Conservation (phyloP, 2,329 filamentous ascomycete genomes). For the Venturia pyrina region DNA sequence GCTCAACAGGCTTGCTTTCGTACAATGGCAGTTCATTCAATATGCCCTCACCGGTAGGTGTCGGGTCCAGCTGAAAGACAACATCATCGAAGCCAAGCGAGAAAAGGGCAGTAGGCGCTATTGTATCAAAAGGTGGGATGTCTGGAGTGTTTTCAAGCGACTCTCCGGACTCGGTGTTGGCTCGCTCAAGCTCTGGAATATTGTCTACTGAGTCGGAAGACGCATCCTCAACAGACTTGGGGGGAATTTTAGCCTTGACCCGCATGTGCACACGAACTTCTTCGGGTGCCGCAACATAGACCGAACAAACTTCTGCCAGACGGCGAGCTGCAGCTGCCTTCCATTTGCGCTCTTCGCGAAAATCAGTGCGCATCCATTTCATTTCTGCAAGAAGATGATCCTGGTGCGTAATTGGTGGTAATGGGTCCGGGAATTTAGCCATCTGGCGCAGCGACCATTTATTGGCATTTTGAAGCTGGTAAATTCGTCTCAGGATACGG, state of each 20-base stretch:
- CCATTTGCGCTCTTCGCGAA: slow-evolving; percentile 89
- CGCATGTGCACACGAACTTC: slow-evolving; percentile 60
- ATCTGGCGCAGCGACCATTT: slow-evolving; percentile 89
- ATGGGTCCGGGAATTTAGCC: slow-evolving; percentile 72
- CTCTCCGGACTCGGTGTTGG: not conserved
- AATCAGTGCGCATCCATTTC: slow-evolving; percentile 98
- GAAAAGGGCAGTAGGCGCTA: slow-evolving; percentile 69
- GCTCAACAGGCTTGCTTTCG: slow-evolving; percentile 39
- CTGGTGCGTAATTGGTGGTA: slow-evolving; percentile 66
- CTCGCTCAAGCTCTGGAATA: slow-evolving; percentile 29
- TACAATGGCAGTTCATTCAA: slow-evolving; percentile 76
- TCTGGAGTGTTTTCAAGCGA: slow-evolving; percentile 18
- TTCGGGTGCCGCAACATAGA: slow-evolving; percentile 59
- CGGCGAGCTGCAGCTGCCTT: slow-evolving; percentile 73
- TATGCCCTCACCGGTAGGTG: slow-evolving; percentile 64
- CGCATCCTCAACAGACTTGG: slow-evolving; percentile 11
- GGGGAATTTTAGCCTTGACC: slow-evolving; percentile 43
- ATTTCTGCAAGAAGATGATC: slow-evolving; percentile 83
- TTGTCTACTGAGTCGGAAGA: slow-evolving; percentile 22
- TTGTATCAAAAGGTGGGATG: slow-evolving; percentile 30
- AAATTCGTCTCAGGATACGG: slow-evolving; percentile 75
- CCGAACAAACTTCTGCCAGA: slow-evolving; percentile 71
- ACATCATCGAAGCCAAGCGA: slow-evolving; percentile 73
- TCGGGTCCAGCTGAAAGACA: slow-evolving; percentile 66
- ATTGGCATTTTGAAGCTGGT: slow-evolving; percentile 80